Conservation (phyloP, 768 basidiomycete species). For the Leccinum aurantiacum region DNA sequence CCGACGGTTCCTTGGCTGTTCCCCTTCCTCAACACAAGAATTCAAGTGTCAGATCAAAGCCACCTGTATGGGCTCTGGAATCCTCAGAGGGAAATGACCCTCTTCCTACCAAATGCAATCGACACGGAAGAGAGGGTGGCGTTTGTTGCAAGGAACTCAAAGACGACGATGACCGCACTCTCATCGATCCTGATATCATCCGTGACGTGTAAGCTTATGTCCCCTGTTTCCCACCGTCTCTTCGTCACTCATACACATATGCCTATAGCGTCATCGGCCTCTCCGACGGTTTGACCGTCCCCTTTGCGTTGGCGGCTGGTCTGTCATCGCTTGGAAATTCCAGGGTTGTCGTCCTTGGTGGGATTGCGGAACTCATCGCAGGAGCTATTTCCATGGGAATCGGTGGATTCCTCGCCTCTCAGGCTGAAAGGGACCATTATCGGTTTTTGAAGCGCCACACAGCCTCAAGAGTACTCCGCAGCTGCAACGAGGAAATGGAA, state of each 20-base stretch:
- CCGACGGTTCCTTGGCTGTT: constrained; percentile 15
- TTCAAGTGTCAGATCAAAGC: constrained; percentile 28
- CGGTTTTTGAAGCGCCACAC: constrained; percentile 77
- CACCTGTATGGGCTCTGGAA: constrained; percentile 68
- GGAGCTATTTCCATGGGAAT: constrained; percentile 99
- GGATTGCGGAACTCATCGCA: constrained; percentile 93
- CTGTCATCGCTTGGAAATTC: constrained; percentile 88
- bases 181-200: constrained; percentile 84
- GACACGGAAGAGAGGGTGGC: constrained; percentile 53
- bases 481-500: constrained; percentile 95
- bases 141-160: constrained; percentile 90
- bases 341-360: constrained; percentile 89
- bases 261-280: constrained; percentile 77
- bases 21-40: constrained; percentile 22
- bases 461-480: constrained; percentile 77
- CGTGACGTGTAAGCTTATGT: constrained; percentile 71
- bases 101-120: constrained; percentile 56
- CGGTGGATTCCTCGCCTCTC: constrained; percentile 95
- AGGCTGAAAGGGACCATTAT: constrained; percentile 95
- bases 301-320: constrained; percentile 88
- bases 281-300: constrained; percentile 87
- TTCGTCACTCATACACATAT: constrained; percentile 3
- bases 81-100: constrained; percentile 44
- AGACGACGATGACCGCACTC: constrained; percentile 71
- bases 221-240: neutral